These are phyloP conservation scores for Pluteus cervinus DNA, from an alignment of 768 basidiomycete species.

Conservation along the genomic window DNA sequence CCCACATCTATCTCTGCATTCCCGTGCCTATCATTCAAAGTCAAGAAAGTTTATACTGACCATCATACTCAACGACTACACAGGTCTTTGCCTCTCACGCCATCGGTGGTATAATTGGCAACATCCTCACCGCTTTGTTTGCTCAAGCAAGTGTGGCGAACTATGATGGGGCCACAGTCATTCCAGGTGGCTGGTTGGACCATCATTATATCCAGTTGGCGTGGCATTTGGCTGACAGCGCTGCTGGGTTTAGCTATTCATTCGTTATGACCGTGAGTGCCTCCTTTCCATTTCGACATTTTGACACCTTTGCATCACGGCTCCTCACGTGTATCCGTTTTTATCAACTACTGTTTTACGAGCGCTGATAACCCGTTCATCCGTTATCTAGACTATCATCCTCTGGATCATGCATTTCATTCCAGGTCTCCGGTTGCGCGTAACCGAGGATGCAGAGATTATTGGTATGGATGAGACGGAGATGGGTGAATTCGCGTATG, in stretches of 20 bases:
- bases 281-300: too few relatives aligned
- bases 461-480: conserved; percentile 72
- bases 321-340: not conserved
- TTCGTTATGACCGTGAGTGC: conserved; percentile 67
- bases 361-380: not conserved
- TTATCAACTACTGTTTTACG: too few relatives aligned
- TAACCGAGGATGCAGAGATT: conserved; percentile 46
- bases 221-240: conserved; percentile 75
- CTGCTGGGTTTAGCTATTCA: conserved; percentile 59
- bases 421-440: conserved; percentile 64
- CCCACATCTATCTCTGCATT: too few relatives aligned
- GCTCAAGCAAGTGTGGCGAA: conserved; percentile 74
- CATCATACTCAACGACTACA: not conserved
- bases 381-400: conserved; percentile 48
- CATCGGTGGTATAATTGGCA: conserved; percentile 74
- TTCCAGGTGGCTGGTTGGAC: conserved; percentile 84
- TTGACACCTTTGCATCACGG: not conserved
- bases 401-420: conserved; percentile 77
- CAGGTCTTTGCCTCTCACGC: conserved; percentile 87
- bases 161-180: conserved; percentile 65
- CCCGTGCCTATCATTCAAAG: too few relatives aligned
- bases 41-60: too few relatives aligned
- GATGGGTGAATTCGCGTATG: conserved; percentile 70
- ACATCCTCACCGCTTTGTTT: conserved; percentile 82
- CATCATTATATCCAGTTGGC: conserved; percentile 77